Evolutionary conservation across 1,284 basidiomycete genomes (phyloP), one percentile per base, ranked within the genome.

Genomic region (Cystobasidium pallidum): DNA sequence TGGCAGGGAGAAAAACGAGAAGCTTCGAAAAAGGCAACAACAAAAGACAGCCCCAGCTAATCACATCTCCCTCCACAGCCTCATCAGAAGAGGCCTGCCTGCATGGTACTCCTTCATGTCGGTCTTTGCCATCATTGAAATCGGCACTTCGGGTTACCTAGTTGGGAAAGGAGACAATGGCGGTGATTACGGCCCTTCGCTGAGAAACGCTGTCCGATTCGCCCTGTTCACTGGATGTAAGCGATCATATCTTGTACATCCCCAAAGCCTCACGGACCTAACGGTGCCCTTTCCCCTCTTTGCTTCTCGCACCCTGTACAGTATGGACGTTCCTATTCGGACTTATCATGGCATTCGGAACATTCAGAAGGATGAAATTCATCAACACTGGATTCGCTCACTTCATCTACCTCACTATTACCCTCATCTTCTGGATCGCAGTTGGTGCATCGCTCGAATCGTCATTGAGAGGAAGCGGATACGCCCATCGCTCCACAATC

Each of bases 361-460:
- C 52, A 21, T 63, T 36, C 39, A 52, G n/a, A 28, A 26, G 68
- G 24, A 51, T 61, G 47, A 59, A 62, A n/a, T 55, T 64, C 57
- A 34, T 70, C 41, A 70, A 70, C 45, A 70, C 67, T 3, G 68
- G 68, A n/a, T 71, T 71, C 49, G 59, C 49, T 1, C 45, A 63
- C 30, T 45, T 63, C 68, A 63, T 71, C 51, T 71, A 63, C 51
- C 68, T 71, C 10, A 19, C 39, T 43, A 63, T 71, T 49, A 71
- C 59, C 11, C 61, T 71, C 39, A 19, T 71, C 36, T 71, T 71
- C 68, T 71, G 68, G 68, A 63, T 71, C 49, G 68, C 68, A n/a
- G 61, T 57, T 26, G 68, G 34, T 21, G 68, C 61, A 3, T 71
- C 68, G 1, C 61, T 70, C 24, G 21, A 70, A 34, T 36, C 36